Base-by-base conservation (phyloP, 164 flowering plant species). In the Macadamia tetraphylla region DNA sequence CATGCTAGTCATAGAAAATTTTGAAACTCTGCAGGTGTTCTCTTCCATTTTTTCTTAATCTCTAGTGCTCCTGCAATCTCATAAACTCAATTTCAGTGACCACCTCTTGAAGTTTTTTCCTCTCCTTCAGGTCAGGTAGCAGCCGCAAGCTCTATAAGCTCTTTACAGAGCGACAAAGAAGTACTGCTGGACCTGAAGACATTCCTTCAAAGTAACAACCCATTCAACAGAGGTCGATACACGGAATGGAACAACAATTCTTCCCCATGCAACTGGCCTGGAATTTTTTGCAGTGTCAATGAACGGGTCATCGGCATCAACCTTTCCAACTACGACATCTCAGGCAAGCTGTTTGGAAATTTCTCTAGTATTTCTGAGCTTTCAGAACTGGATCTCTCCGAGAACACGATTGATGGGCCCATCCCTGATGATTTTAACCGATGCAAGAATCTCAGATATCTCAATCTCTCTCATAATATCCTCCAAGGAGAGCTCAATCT, bases 381-480 rank as follows among this genome's bases (percentile, higher is more conserved):
- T 6, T 11, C 81, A 6, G 32, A 66, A 56, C 83, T 92, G 40
- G 94, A 92, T 67, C 80, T 92, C 44, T 92, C 98, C 6, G 9
- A 3, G 17, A 90, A 92, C 80, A 76, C 93, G 1, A 73, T 92
- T 18, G 30, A 51, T 0, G 90, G 89, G 0, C 15, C 11, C 1
- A 73, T 88, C 56, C 91, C 88, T 0, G 65, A 53, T 0, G 94
- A 90, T 70, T 71, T 92, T 55, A 76, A 73, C 67, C 49, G 60
- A 11, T 88, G 93, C 70, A 60, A 31, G 35, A 85, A 59, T 17
- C 87, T 92, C 23, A 70, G 58, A 12, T 60, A 75, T 60, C 86
- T 92, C 51, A 92, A 92, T 63, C 70, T 92, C 2, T 92, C 98
- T 1, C 84, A 81, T 66, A 92, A 92, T 74, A 71, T 85, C 43